A percentile compares a stretch with the other conserved stretches of the same genome.
Conservation (phyloP, 805 yeast species). For the Pichia exigua region DNA sequence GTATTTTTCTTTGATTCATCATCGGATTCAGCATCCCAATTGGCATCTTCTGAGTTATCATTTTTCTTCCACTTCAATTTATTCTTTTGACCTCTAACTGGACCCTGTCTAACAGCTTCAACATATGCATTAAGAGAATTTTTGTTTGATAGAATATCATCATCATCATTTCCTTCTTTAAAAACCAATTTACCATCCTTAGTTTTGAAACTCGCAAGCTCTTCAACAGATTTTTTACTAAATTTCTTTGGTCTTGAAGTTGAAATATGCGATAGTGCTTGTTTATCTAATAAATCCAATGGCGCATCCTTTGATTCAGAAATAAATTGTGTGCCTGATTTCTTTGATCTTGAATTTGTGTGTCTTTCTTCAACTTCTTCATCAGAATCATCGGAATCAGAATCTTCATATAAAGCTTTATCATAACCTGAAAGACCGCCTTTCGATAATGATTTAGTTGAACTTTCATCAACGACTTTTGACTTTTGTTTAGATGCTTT, state of each 20-base stretch:
- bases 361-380: constrained; percentile 29
- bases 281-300: constrained; percentile 79
- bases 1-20: constrained; percentile 6
- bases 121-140: constrained; percentile 84
- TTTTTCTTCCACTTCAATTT: constrained; percentile 74
- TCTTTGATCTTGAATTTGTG: constrained; percentile 13
- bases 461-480: constrained; percentile 13
- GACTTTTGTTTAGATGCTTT: constrained; percentile 30
- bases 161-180: constrained; percentile 44
- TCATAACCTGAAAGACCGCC: constrained; percentile 76
- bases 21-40: constrained; percentile 33
- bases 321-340: constrained; percentile 51
- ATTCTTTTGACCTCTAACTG: constrained; percentile 88
- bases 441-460: constrained; percentile 16
- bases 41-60: constrained; percentile 34
- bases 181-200: constrained; percentile 65
- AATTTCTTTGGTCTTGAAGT: constrained; percentile 72
- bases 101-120: constrained; percentile 90
- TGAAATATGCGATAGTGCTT: constrained; percentile 79
- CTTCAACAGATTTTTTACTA: constrained; percentile 34
- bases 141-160: constrained; percentile 33
- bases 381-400: constrained; percentile 52
- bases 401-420: constrained; percentile 76
- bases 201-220: constrained; percentile 39
- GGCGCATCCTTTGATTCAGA: constrained; percentile 70